A percentile compares a stretch with the other conserved stretches of the same genome.
Conservation (phyloP, 139 green algal genomes). For the Volvox africanus region DNA sequence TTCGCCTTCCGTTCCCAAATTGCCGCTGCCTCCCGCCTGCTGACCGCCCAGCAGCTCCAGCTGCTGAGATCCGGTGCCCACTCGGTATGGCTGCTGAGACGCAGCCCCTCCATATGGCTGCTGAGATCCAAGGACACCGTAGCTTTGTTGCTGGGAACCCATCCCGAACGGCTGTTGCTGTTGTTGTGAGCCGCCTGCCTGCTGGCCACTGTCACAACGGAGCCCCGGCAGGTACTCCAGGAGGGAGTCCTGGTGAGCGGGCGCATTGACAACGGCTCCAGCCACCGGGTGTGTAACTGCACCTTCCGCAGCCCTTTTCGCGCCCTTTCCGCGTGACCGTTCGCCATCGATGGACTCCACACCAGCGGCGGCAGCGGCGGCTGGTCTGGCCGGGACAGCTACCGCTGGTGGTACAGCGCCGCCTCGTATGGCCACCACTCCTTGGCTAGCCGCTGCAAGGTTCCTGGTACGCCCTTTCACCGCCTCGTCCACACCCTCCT, state of each 20-base stretch:
- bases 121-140: slow-evolving; percentile 1
- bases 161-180: not conserved
- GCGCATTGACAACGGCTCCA: not conserved
- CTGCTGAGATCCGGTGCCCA: slow-evolving; percentile 14
- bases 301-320: not conserved
- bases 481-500: not conserved
- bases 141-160: not conserved
- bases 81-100: not conserved
- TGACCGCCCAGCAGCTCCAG: not conserved
- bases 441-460: too few relatives aligned
- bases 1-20: not conserved
- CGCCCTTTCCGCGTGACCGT: not conserved
- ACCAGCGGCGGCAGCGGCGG: too few relatives aligned
- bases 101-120: not conserved
- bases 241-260: not conserved
- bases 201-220: not conserved
- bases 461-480: not conserved
- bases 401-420: too few relatives aligned
- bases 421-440: too few relatives aligned
- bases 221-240: not conserved
- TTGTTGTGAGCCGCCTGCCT: not conserved
- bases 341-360: too few relatives aligned
- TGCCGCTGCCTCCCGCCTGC: slow-evolving; percentile 15
- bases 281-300: not conserved
- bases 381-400: not conserved